Base-by-base conservation (phyloP, 306 rosid genomes). In the Sophora flavescens region DNA sequence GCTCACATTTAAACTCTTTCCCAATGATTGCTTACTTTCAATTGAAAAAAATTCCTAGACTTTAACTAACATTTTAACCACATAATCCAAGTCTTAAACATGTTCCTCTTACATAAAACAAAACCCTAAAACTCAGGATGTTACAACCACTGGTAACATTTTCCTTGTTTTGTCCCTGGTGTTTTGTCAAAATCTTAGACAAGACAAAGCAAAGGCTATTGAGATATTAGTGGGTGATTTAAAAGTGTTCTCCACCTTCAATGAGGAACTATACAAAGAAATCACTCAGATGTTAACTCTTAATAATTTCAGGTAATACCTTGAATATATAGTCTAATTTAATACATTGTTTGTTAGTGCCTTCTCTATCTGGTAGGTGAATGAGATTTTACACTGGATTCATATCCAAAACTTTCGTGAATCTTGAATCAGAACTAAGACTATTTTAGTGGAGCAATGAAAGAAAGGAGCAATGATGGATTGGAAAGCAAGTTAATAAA, bases 281-380 rank as follows among this genome's bases (percentile, higher is more conserved):
- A 88, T 93, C 61, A 93, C 98, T 26, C 97, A 93, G 83, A 90
- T 93, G 47, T 71, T 93, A 63, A 85, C 95, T 70, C 96, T 93
- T 53, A 72, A 11, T 35, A 88, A 93, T 87, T 89, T 93, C 87
- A 89, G 98, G 98, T 93, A 91, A 80, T 60, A 75, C 80, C 65
- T 80, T 26, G 62, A 66, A 60, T 70, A 73, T 41, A 35, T 58
- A 45, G 72, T 77, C 36, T 57, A 14, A 50, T 17, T 11, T 12
- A 16, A 12, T 67, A 6, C 61, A 33, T 67, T 65, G 45, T 26
- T 77, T 71, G 15, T 70, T 50, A 8, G 48, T 56, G 22, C 17
- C 32, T 75, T 52, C 36, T 52, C 41, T 68, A 50, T 45, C 33
- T 39, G 10, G 66, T 66, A 14, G 42, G 59, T 67, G 50, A 71